A percentile compares a stretch with the other conserved stretches of the same genome.
These are phyloP conservation scores for Penicillium waksmanii DNA, from an alignment of 495 filamentous ascomycete species.

Conservation along the genomic window DNA sequence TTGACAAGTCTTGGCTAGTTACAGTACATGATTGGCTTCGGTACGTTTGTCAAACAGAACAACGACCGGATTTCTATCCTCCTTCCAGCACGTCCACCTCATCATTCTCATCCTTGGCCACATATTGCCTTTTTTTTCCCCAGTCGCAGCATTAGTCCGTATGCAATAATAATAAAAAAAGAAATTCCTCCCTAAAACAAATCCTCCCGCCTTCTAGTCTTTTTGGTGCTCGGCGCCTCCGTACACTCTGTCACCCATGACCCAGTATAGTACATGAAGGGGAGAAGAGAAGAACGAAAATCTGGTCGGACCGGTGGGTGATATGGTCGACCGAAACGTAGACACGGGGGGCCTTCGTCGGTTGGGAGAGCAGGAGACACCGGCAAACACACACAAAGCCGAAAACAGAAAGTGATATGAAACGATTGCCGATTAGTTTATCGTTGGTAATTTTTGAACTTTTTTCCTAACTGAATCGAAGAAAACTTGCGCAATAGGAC, in stretches of 20 bases:
- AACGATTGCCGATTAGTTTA: slow-evolving; percentile 31
- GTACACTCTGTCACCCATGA: slow-evolving; percentile 21
- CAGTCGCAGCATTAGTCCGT: slow-evolving; percentile 21
- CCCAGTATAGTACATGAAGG: slow-evolving; percentile 31
- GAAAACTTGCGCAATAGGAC: slow-evolving; percentile 15
- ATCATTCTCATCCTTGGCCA: slow-evolving; percentile 5
- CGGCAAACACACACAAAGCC: slow-evolving; percentile 25
- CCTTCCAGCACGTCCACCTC: slow-evolving; percentile 7
- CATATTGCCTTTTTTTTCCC: slow-evolving; percentile 8
- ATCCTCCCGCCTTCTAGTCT: slow-evolving; percentile 33
- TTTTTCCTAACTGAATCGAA: slow-evolving; percentile 38
- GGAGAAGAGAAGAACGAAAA: slow-evolving; percentile 24
- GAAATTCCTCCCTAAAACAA: slow-evolving; percentile 15
- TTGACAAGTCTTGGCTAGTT: slow-evolving; percentile 27
- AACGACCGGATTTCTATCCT: slow-evolving; percentile 18
- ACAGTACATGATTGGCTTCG: slow-evolving; percentile 28
- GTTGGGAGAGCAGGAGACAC: slow-evolving; percentile 21
- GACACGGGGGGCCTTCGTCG: neutral
- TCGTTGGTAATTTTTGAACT: slow-evolving; percentile 32
- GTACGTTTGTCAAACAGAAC: slow-evolving; percentile 25
- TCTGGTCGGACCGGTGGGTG: slow-evolving; percentile 15
- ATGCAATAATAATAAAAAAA: slow-evolving; percentile 20
- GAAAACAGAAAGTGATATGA: slow-evolving; percentile 23
- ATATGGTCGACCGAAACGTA: neutral
- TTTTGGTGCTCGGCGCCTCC: slow-evolving; percentile 30